phyloP scores from a whole-genome alignment of 345 rosid species.

The Eutrema heterophyllum region DNA sequence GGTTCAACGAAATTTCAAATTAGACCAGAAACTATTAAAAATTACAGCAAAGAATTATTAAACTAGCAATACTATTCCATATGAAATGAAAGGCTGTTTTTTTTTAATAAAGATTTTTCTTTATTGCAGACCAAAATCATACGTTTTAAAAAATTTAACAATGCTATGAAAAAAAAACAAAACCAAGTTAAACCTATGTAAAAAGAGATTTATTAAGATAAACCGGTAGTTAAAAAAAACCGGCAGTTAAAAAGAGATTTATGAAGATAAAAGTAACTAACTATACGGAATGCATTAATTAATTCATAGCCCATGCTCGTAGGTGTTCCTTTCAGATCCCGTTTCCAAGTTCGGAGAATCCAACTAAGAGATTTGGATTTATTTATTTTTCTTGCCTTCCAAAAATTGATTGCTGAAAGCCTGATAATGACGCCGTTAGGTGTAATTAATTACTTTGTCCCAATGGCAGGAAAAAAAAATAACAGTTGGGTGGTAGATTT shows the following conservation, averaged over 20 bases:
- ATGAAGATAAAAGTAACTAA: no score
- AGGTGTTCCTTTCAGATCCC: constrained; percentile 10
- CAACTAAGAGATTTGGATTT: constrained; percentile 12
- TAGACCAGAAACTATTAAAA: not conserved
- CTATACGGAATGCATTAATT: not conserved
- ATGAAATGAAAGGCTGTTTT: not conserved
- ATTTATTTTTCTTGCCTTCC: not conserved
- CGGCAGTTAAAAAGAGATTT: no score
- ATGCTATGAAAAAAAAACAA: not conserved
- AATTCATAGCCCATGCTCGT: constrained; percentile 5
- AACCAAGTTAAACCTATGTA: not conserved
- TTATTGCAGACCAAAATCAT: not conserved
- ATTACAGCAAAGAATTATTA: not conserved
- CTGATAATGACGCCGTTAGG: constrained; percentile 2
- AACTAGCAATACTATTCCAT: not conserved
- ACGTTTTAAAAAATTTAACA: not conserved
- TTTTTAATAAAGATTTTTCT: not conserved
- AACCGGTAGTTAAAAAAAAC: no score
- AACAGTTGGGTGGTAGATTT: constrained; percentile 19
- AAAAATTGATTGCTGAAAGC: constrained; percentile 14
- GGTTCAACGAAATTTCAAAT: not conserved
- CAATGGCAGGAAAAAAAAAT: not conserved
- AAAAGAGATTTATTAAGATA: no score
- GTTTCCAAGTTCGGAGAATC: constrained; percentile 24
- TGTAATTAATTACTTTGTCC: not conserved